Conservation (phyloP, 2,329 filamentous ascomycete genomes). For the Lasiodiplodia theobromae region DNA sequence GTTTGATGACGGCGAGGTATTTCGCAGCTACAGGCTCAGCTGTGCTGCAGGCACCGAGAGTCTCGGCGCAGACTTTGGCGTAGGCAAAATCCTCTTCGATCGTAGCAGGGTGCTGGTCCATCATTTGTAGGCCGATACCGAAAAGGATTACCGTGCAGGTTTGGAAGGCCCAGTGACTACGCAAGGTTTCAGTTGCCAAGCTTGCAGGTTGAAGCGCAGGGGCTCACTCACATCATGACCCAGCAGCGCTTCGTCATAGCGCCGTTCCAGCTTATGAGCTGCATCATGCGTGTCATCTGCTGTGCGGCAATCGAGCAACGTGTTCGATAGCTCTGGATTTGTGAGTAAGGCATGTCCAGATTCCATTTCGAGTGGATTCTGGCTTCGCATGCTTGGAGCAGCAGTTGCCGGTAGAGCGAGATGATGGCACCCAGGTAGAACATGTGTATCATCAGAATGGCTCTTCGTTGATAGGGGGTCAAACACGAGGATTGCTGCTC, state of each 20-base stretch:
- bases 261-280: conserved; percentile 44
- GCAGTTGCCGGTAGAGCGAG: conserved; percentile 44
- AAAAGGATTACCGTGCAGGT: conserved; percentile 45
- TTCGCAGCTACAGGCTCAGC: conserved; percentile 43
- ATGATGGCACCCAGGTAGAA: conserved; percentile 48
- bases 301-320: conserved; percentile 46
- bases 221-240: conserved; percentile 44
- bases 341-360: conserved; percentile 38
- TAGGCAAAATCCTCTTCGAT: conserved; percentile 44
- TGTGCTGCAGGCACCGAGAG: conserved; percentile 42
- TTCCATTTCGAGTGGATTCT: conserved; percentile 32
- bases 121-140: conserved; percentile 43
- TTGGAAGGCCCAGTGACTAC: conserved; percentile 47
- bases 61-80: conserved; percentile 46
- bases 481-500: conserved; percentile 35
- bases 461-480: conserved; percentile 42
- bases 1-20: conserved; percentile 44
- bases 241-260: conserved; percentile 47
- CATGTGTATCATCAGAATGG: conserved; percentile 47
- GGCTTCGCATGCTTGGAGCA: conserved; percentile 44
- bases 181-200: not conserved
- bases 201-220: not conserved
- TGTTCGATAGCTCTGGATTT: conserved; percentile 40
- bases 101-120: conserved; percentile 40
- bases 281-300: conserved; percentile 45